Percentiles rank a stretch among this genome's conserved stretches.
phyloP scores from a whole-genome alignment of 2,329 filamentous ascomycete genomes.

The Ophiostoma piceae region DNA sequence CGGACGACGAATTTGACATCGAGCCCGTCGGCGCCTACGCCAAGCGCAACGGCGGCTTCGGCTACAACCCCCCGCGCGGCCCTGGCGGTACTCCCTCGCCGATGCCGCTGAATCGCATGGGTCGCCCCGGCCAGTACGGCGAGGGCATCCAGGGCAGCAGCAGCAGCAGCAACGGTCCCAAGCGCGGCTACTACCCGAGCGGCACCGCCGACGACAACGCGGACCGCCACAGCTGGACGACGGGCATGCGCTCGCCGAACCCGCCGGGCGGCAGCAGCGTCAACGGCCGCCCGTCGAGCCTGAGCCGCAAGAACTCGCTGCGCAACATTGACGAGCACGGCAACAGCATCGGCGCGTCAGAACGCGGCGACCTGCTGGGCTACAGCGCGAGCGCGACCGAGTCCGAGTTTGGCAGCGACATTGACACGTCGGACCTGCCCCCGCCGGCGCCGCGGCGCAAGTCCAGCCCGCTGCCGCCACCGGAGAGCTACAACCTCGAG shows the following conservation, averaged over 20 bases:
- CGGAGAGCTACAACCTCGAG: constrained; percentile 20
- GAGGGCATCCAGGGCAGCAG: constrained; percentile 21
- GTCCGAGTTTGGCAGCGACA: constrained; percentile 50
- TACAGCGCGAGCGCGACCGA: constrained; percentile 45
- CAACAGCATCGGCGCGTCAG: constrained; percentile 42
- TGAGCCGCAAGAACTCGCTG: constrained; percentile 49
- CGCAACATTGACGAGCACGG: constrained; percentile 24
- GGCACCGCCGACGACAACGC: constrained; percentile 24
- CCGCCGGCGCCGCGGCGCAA: constrained; percentile 49
- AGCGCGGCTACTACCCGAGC: constrained; percentile 25
- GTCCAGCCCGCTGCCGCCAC: constrained; percentile 38
- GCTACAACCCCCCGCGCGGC: constrained; percentile 65
- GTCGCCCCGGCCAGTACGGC: constrained; percentile 26
- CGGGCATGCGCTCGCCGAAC: constrained; percentile 49
- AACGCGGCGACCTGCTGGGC: constrained; percentile 54
- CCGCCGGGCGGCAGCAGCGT: constrained; percentile 25
- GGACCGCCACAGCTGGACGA: constrained; percentile 46
- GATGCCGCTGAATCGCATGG: constrained; percentile 49
- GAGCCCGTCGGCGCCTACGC: constrained; percentile 71
- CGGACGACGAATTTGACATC: constrained; percentile 97
- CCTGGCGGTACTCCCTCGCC: constrained; percentile 44
- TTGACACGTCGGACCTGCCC: constrained; percentile 62
- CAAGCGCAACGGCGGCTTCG: constrained; percentile 74
- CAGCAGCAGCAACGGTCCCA: constrained; percentile 26
- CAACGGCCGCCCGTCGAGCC: constrained; percentile 41